Evolutionary conservation across 2,329 filamentous ascomycete genomes (phyloP).

Genomic region (Exophiala sp.): DNA sequence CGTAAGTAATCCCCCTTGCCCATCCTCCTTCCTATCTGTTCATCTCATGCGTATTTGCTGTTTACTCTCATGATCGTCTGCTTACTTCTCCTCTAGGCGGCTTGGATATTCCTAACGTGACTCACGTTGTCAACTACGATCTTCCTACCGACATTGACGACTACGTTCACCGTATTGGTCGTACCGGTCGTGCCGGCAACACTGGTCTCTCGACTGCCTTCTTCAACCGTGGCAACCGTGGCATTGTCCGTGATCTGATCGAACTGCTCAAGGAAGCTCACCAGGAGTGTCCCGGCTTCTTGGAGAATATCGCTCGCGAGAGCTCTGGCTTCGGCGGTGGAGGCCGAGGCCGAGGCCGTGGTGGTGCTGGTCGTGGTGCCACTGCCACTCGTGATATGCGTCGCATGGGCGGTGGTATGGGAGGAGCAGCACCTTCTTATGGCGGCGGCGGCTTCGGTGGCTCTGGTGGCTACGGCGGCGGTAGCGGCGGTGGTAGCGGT

Average conservation of each 20-base stretch:
- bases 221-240: conserved; percentile 99
- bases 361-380: conserved; percentile 64
- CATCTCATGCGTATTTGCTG: neutral
- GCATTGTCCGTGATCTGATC: conserved; percentile 91
- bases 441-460: conserved; percentile 31
- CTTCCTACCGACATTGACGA: conserved; percentile 98
- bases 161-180: conserved; percentile 98
- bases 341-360: conserved; percentile 62
- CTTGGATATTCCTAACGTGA: conserved; percentile 45
- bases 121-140: conserved; percentile 98
- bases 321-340: conserved; percentile 76
- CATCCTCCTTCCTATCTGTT: conserved; percentile 8
- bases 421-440: conserved; percentile 35
- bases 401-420: conserved; percentile 54
- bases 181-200: conserved; percentile 99
- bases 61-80: too few relatives aligned
- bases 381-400: conserved; percentile 83
- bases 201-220: conserved; percentile 97
- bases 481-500: conserved; percentile 29
- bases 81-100: too few relatives aligned
- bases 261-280: conserved; percentile 99
- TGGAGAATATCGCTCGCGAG: conserved; percentile 96
- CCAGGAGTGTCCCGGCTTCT: conserved; percentile 89
- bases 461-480: conserved; percentile 29
- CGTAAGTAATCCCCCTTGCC: conserved; percentile 39